Evolutionary conservation across 2,329 filamentous ascomycete genomes (phyloP), one percentile per base, ranked within the genome.

Genomic region (Alternaria postmessia): DNA sequence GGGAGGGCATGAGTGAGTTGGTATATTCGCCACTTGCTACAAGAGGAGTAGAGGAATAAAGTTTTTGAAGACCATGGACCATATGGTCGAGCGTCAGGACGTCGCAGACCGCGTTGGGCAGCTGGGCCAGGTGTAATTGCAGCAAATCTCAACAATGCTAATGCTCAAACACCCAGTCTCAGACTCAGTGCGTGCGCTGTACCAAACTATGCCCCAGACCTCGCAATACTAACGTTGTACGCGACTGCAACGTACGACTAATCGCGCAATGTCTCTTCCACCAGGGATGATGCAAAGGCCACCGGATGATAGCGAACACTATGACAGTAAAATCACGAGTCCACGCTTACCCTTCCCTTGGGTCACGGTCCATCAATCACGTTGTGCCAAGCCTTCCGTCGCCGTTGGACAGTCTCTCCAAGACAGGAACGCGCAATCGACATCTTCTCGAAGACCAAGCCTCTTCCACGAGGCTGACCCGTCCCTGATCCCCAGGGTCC

Each of bases 21-120:
- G 53, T 60, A 57, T 60, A 57, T 14, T 57, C 57, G 53, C 57
- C 57, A 59, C 57, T 51, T 56, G 41, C 44, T 59, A 42, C 52
- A 30, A 32, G 24, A 41, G 53, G 52, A 49, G 30, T 22, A 46
- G 51, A 24, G 51, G 38, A 55, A 18, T 51, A 59, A 26, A 46
- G 56, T 54, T 58, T 54, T 44, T 26, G 24, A 24, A 43, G 34
- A 20, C 22, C 38, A 28, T 41, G 52, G 26, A 38, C 51, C 57
- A n/a, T 44, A 20, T 32, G 34, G 46, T 43, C 24, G 42, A 34
- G 51, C 49, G 32, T 52, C 51, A 32, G 48, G 28, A 42, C 38
- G 57, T 54, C 38, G 20, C 46, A 43, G 52, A 41, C 52, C 46
- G 28, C 46, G 18, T 36, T 49, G 34, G 52, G 30, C 57, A 51